Base-by-base conservation (phyloP, 108 stramenopile genomes). In the Pinguiococcus pyrenoidosus region DNA sequence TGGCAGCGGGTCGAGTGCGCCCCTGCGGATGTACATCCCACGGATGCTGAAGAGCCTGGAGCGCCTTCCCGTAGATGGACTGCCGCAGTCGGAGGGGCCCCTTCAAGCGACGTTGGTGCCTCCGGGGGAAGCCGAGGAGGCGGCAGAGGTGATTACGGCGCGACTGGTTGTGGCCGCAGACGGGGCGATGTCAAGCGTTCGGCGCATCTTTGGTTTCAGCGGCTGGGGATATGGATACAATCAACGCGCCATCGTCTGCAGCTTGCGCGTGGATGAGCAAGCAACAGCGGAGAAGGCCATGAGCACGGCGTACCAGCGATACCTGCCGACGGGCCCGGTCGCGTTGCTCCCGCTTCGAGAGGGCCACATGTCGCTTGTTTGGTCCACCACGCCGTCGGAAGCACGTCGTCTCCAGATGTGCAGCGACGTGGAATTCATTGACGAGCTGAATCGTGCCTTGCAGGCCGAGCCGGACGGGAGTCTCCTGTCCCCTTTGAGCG, bases 321-420 rank as follows among this genome's bases (percentile, higher is more conserved):
- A 60, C 33, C 57, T 71, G 12, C 51, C 50, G 12, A n/a, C 24
- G 4, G 70, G 70, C 12, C 70, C 70, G 17, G 29, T 71, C 16
- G 69, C 69, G n/a, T 18, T 70, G 35, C 52, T 70, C 5, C 69
- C 69, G 2, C 64, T 64, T 22, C 42, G 58, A 59, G 42, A 51
- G 1, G 64, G 44, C 3, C 26, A 49, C 2, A 3, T 32, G n/a
- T 55, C 52, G 17, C 47, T 70, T 14, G 68, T 68, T 27, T 68
- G 66, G 66, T 62, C 61, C 8, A 32, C 47, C 2, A 44, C 60
- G 4, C 51, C 61, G 12, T 41, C 28, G 9, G 51, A 62, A 13
- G 54, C 66, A 4, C 32, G 39, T 9, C 18, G 44, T 3, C 58
- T 68, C 0, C 33, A 46, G 32, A 46, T 22, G 9, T 18, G 39